Base-by-base conservation (phyloP, 192 early-diverging fungal genomes). In the Funneliformis mosseae region DNA sequence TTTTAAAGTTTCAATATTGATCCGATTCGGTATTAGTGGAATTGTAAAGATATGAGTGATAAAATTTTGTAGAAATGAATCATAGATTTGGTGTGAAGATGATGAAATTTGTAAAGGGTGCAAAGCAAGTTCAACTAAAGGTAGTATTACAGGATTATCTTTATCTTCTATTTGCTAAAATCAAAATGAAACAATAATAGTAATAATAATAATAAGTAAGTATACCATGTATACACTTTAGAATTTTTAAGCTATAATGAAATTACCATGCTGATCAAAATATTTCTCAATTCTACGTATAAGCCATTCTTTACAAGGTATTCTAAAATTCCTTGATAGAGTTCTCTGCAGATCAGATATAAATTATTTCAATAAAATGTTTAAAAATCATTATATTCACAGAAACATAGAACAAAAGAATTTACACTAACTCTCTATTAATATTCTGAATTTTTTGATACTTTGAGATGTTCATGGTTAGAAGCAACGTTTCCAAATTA, bases 11-110 rank as follows among this genome's bases (percentile, higher is more conserved):
- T 85, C 84, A 23, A 84, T 82, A 8, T 83, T 83, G 50, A 91
- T 84, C 11, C 85, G 79, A 74, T 88, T 84, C 4, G 85, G 81
- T 2, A 92, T 62, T 23, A 82, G 42, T 27, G 88, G 84, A 8
- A 92, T 81, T n/a, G 89, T 84, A 28, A 92, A 68, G 62, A 92
- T 87, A 42, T 89, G 46, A 14, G 42, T 82, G 23, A 84, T 78
- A n/a, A 91, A 87, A 38, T 80, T 48, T 43, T 83, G 60, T 50
- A 85, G 38, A 12, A 73, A 41, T 12, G 25, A 48, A 4, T 42
- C 21, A 16, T 46, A 41, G 28, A 41, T 59, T 12, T 70, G 76
- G 75, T 55, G 63, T 23, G 63, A 45, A 14, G 74, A 60, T 25
- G 79, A 55, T 5, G 50, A 27, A 33, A 38, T 61, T 39, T 21